Evolutionary conservation across 495 filamentous ascomycete species (phyloP), one percentile per base, ranked within the genome.

Genomic region (Lasiosphaeria ovina): DNA sequence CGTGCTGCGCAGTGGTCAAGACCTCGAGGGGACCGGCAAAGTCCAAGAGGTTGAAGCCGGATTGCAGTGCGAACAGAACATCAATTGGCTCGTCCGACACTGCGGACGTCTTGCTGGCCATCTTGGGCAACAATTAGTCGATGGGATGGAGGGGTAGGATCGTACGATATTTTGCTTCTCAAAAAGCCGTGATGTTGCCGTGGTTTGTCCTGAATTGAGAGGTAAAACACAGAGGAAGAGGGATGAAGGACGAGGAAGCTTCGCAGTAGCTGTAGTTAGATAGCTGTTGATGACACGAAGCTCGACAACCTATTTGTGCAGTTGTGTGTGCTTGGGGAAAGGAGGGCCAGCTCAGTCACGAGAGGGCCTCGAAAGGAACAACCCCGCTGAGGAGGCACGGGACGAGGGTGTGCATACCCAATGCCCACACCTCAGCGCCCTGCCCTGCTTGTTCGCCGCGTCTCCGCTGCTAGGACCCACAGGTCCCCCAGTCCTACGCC

Each of bases 1-100:
- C 81, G 62, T 89, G 85, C 55, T 75, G 77, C 63, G 86, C 83
- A 36, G 73, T 74, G 59, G 69, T 77, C 54, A 91, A 75, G 60
- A 87, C 79, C 71, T 90, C 87, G 48, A 89, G 76, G 24, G 88
- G 86, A 17, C 86, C 88, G 35, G 81, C 76, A 64, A 89, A 85
- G 77, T 90, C 88, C 68, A 90, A 70, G 55, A 81, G 69, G 66
- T 80, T 71, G 66, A 81, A 81, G 63, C 77, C 76, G 67, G 68
- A 66, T 24, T 81, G 78, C 66, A 81, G 74, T 54, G 74, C 78
- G 66, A 80, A 77, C 52, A 82, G 74, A 51, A 80, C 77, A 57
- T 80, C 72, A 68, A 81, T 71, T 58, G 79, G 78, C 69, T 81
- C 78, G 55, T 79, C 78, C 42, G 74, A 62, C 70, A 76, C 76